Base-by-base conservation (phyloP, 2,329 filamentous ascomycete species). In the Ophiostoma himal-ulmi region DNA sequence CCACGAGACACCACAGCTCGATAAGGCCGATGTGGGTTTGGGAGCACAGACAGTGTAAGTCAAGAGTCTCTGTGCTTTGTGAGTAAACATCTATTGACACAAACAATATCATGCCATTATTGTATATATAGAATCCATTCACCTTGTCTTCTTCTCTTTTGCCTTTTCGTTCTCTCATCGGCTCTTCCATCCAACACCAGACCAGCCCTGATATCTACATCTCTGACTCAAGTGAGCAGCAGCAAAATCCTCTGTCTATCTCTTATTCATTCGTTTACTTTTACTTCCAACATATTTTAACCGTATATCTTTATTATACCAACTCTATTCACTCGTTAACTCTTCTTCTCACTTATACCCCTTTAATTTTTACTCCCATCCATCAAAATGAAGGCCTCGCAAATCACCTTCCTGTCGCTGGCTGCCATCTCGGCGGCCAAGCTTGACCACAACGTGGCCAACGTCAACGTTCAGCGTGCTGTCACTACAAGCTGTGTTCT, bases 71-170 rank as follows among this genome's bases (percentile, higher is more conserved):
- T 48, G 44, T 48, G 30, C 30, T 36, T 10, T 34, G 30, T 34
- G 62, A 20, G 60, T 64, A 36, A 64, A 37, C 60, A 39, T 64
- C 30, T 5, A n/a, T n/a, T 8, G 8, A 36, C 60, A 64, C 60
- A 48, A 48, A 48, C 44, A 48, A 48, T n/a, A 48, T 48, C 44
- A 48, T 41, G 57, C 11, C 37, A 26, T 22, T 22, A 48, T 67
- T 37, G 70, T 71, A 71, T 71, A 71, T 71, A 71, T 71, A 71
- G 70, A 71, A 67, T 71, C 70, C 60, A 37, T 64, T 14, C 44
- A 69, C 70, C 60, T 60, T 67, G 70, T 69, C 65, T 66, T 14
- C 60, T 69, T 39, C 62, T 20, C 44, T 22, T 36, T 66, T 36
- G 22, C 30, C 44, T 64, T 41, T n/a, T 57, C 52, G 52, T 26